Conservation (phyloP, 1,284 basidiomycete species). For the Polyporus tsugae region DNA sequence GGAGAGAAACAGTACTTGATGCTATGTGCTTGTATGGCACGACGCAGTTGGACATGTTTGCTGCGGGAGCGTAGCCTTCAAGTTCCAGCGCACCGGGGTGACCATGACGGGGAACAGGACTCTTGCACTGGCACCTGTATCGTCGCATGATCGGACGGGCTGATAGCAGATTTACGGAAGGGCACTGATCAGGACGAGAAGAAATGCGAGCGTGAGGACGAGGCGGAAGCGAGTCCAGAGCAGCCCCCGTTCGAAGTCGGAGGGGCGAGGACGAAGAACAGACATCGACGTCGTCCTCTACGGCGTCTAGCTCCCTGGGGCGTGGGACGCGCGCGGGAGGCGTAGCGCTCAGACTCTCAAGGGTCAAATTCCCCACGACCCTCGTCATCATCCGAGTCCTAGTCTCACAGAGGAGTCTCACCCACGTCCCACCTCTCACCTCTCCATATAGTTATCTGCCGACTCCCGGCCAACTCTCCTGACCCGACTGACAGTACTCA, state of each 20-base stretch:
- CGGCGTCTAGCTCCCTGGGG: not conserved
- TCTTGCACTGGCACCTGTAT: not conserved
- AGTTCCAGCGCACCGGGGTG: not conserved
- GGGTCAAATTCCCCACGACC: too few relatives aligned
- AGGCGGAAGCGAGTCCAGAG: constrained; percentile 10
- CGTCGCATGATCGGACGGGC: not conserved
- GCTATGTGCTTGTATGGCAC: not conserved
- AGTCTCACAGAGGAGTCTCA: too few relatives aligned
- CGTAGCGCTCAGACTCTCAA: not conserved
- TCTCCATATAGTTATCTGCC: constrained; percentile 4
- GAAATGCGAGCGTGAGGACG: not conserved
- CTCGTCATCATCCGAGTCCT: too few relatives aligned
- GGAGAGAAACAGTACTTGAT: not conserved
- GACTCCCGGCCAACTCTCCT: not conserved
- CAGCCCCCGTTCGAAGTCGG: constrained; percentile 20
- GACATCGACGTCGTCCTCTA: not conserved
- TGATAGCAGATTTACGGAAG: constrained; percentile 10
- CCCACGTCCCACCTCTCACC: not conserved
- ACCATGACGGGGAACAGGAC: not conserved
- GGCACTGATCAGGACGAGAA: constrained; percentile 17
- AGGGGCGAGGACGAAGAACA: constrained; percentile 2
- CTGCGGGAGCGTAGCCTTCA: not conserved
- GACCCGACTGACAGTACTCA: not conserved
- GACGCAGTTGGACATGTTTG: not conserved
- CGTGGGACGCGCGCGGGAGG: constrained; percentile 21